Conservation (phyloP, 1,284 basidiomycete species). For the Fomitiporia mediterranea region DNA sequence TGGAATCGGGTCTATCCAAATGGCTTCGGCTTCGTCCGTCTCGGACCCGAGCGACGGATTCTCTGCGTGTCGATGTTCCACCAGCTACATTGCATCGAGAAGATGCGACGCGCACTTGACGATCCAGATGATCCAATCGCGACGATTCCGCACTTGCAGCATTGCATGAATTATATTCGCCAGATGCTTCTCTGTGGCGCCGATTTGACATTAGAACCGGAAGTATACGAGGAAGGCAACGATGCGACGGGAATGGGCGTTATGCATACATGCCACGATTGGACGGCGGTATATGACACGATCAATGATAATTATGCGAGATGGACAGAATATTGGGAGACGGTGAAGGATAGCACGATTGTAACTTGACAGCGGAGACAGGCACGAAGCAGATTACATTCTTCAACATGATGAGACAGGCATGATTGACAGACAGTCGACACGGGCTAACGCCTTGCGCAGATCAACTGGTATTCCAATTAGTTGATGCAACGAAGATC, state of each 20-base stretch:
- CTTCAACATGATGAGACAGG: background rate
- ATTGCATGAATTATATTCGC: conserved; percentile 20
- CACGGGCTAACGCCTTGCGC: too few relatives aligned
- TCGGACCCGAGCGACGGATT: conserved; percentile 15
- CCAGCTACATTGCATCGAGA: conserved; percentile 31
- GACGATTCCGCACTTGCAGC: conserved; percentile 31
- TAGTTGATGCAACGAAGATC: background rate
- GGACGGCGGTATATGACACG: conserved; percentile 15
- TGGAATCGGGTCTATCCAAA: conserved; percentile 12
- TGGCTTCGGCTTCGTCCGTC: conserved; percentile 18
- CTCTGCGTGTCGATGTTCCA: conserved; percentile 29
- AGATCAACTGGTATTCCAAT: too few relatives aligned
- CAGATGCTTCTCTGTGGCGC: conserved; percentile 20
- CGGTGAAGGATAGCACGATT: conserved; percentile 8
- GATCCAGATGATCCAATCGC: conserved; percentile 14
- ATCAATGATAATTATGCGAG: conserved; percentile 13
- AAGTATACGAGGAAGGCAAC: background rate
- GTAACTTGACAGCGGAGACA: background rate
- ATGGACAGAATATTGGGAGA: conserved; percentile 17
- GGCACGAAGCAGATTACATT: background rate
- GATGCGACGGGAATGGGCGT: conserved; percentile 12
- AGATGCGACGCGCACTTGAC: conserved; percentile 26
- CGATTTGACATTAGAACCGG: conserved; percentile 18
- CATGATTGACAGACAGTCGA: background rate
- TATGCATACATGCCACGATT: conserved; percentile 18